Percentiles rank a stretch among this genome's conserved stretches.
These are phyloP conservation scores for Chrysosporium keratinophilum DNA, from an alignment of 2,329 filamentous ascomycete genomes.

Conservation along the genomic window DNA sequence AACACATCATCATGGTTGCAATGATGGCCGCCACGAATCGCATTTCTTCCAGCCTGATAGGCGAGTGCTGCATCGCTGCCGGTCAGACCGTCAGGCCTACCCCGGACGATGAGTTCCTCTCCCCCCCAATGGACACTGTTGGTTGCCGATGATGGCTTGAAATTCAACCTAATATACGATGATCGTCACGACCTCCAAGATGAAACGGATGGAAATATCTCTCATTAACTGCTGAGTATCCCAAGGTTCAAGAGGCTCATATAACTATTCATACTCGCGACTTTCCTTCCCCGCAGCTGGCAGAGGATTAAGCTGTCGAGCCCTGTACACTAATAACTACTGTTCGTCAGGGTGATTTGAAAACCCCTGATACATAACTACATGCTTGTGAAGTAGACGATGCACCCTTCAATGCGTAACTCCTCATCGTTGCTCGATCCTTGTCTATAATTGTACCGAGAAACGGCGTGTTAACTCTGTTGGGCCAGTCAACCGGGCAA, in stretches of 20 bases:
- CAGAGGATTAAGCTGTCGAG: background rate
- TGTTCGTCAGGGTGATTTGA: too few relatives aligned
- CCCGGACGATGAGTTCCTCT: background rate
- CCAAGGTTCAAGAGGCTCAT: background rate
- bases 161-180: slow-evolving; percentile 5
- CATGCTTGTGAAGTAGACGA: too few relatives aligned
- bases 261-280: too few relatives aligned
- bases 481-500: slow-evolving; percentile 2
- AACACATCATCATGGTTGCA: background rate
- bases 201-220: background rate
- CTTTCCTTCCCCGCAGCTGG: background rate
- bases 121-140: background rate
- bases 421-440: background rate
- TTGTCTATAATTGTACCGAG: background rate
- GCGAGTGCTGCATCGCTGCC: background rate
- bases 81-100: background rate
- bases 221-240: background rate
- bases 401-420: too few relatives aligned
- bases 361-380: too few relatives aligned
- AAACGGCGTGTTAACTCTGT: background rate
- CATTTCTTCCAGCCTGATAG: background rate
- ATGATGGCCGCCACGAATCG: background rate
- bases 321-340: too few relatives aligned
- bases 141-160: slow-evolving; percentile 6
- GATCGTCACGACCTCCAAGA: background rate